These are phyloP conservation scores for Aspergillus aculeatus DNA, from an alignment of 2,329 filamentous ascomycete species.

Conservation along the genomic window DNA sequence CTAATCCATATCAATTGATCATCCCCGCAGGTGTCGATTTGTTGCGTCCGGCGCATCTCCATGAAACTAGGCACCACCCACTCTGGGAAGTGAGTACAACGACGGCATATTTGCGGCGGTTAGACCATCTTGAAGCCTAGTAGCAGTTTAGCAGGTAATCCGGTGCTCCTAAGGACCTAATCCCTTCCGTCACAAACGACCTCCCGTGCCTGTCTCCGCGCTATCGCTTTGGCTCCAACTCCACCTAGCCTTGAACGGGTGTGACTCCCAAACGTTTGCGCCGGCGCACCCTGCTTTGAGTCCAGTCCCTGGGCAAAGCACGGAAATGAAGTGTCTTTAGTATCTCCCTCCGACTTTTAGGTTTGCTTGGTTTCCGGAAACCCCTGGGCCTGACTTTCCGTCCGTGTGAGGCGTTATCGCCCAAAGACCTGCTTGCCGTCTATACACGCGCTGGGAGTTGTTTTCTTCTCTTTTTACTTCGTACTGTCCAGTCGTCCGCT, in stretches of 20 bases:
- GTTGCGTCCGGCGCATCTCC: background rate
- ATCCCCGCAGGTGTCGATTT: background rate
- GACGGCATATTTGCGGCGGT: background rate
- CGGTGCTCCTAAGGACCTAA: background rate
- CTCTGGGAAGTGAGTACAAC: background rate
- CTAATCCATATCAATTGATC: background rate
- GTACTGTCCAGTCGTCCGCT: conserved; percentile 17
- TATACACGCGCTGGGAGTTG: conserved; percentile 10
- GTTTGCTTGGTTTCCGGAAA: conserved; percentile 21
- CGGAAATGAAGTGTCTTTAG: conserved; percentile 18
- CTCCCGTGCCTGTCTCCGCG: conserved; percentile 20
- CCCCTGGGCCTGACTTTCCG: conserved; percentile 23
- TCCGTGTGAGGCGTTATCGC: conserved; percentile 15
- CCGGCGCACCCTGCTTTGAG: conserved; percentile 5
- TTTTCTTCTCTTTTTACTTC: conserved; percentile 18
- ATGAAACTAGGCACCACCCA: conserved; percentile 1
- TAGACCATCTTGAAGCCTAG: background rate
- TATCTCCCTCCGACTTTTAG: conserved; percentile 21
- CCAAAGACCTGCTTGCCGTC: conserved; percentile 9
- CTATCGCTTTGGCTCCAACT: conserved; percentile 17
- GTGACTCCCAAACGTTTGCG: conserved; percentile 15
- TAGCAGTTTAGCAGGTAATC: background rate
- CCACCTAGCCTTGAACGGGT: conserved; percentile 14
- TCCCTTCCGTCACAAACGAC: conserved; percentile 9
- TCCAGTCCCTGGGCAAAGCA: conserved; percentile 12